Evolutionary conservation across 371 early-diverging fungal species (phyloP).

Genomic region (Apophysomyces trapeziformis): DNA sequence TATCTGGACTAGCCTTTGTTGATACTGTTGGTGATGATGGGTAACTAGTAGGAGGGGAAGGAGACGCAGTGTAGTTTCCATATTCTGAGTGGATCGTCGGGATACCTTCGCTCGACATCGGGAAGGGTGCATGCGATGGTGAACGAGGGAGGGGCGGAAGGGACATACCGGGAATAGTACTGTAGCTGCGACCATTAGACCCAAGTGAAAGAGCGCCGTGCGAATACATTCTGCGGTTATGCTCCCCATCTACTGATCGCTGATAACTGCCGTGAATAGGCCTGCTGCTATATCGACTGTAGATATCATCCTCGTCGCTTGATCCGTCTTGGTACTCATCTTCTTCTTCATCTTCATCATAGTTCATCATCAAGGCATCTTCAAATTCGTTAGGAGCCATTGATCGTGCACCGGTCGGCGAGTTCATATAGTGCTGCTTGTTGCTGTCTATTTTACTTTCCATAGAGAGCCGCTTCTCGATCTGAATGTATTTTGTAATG

Average conservation of each 20-base stretch:
- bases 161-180: constrained; percentile 22
- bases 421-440: not conserved
- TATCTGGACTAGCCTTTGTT: not conserved
- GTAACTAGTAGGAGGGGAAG: constrained; percentile 43
- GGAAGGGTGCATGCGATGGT: constrained; percentile 15
- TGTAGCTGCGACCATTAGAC: constrained; percentile 13
- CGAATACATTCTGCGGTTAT: constrained; percentile 1
- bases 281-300: not conserved
- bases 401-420: not conserved
- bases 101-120: not conserved
- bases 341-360: constrained; percentile 21
- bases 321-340: constrained; percentile 35
- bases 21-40: constrained; percentile 40
- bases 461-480: constrained; percentile 15
- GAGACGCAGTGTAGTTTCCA: constrained; percentile 34
- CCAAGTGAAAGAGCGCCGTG: constrained; percentile 3
- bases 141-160: constrained; percentile 38
- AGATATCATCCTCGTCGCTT: not conserved
- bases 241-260: not conserved
- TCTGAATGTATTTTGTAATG: constrained; percentile 55
- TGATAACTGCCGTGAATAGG: not conserved
- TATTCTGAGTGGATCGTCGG: constrained; percentile 2
- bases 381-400: constrained; percentile 2
- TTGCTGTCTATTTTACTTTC: constrained; percentile 15
- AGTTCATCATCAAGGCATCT: not conserved